These are phyloP conservation scores for Malbranchea cinnamomea DNA, from an alignment of 2,329 filamentous ascomycete genomes.

Conservation along the genomic window DNA sequence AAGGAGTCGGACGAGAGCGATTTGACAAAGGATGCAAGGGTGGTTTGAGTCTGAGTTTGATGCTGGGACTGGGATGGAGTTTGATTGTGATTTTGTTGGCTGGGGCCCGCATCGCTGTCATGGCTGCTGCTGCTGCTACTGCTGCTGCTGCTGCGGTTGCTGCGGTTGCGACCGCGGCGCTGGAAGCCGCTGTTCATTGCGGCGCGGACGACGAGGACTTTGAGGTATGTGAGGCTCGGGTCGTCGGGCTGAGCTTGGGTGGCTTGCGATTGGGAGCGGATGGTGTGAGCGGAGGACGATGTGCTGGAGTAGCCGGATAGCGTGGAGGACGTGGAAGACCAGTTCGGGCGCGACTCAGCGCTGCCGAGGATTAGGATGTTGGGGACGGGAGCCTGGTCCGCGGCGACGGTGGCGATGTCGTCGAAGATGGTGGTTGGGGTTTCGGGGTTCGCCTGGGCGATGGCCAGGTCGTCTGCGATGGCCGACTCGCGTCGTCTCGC, in stretches of 20 bases:
- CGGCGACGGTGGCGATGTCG: constrained; percentile 72
- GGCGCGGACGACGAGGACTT: constrained; percentile 66
- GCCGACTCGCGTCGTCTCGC: constrained; percentile 28
- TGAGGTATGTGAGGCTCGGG: constrained; percentile 60
- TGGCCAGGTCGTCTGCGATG: constrained; percentile 16
- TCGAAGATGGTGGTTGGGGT: constrained; percentile 93
- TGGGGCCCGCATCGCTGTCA: too few species aligned
- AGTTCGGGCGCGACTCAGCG: constrained; percentile 38
- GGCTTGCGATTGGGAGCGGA: too few species aligned
- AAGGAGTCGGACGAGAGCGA: constrained; percentile 63
- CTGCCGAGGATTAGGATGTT: constrained; percentile 82
- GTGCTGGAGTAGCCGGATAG: constrained; percentile 58
- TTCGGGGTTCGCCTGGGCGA: constrained; percentile 43
- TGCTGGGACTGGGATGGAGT: too few species aligned
- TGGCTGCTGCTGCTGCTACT: too few species aligned
- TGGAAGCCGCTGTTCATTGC: constrained; percentile 73
- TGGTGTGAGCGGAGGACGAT: constrained; percentile 30
- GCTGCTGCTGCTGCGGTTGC: too few species aligned
- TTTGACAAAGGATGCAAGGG: constrained; percentile 62
- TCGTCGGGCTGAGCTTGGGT: constrained; percentile 55
- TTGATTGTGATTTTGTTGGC: too few species aligned
- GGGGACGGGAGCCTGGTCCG: constrained; percentile 62
- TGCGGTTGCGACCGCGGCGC: constrained; percentile 39
- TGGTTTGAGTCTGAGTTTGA: too few species aligned
- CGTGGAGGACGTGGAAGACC: constrained; percentile 69